Base-by-base conservation (phyloP, 2,329 filamentous ascomycete genomes). In the Pseudopyricularia cyperi region DNA sequence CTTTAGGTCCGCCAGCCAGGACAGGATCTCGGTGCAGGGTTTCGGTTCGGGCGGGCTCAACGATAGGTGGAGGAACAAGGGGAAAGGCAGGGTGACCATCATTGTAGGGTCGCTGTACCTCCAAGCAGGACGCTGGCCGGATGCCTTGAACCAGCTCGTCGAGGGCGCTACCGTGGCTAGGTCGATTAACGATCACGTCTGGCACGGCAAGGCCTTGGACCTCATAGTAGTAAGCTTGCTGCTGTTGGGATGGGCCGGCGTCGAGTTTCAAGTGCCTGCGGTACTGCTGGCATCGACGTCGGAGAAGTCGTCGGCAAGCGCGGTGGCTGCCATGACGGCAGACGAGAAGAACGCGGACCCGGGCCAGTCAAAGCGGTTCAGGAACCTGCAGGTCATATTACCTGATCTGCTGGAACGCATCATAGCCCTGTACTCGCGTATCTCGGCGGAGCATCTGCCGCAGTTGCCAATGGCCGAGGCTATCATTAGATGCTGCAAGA, bases 181-280 rank as follows among this genome's bases (percentile, higher is more conserved):
- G 59, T 82, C 81, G 35, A 78, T 87, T 54, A 90, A 89, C 60
- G 93, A 98, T 66, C 88, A 95, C 66, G 66, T 97, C n/a, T 98
- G 93, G 91, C 89, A 96, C 68, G 93, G 87, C 17, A 97, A 97
- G 67, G 90, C 89, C 1, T 73, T 98, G 19, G 94, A 98, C 63
- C 82, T 90, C 28, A 87, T 95, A 55, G 71, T 93, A 47, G 75
- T 95, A 26, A 89, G 85, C 61, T 75, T 97, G 58, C 63, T 97
- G 39, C 78, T 97, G 60, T 80, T 95, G 55, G 86, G 83, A 30
- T 95, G 89, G 87, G 79, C 84, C 34, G 85, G 83, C 4, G 74
- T 91, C 60, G 86, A 93, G 61, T 97, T 97, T 60, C 77, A 83
- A 60, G 77, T 93, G n/a, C 80, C 80, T 2, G 65, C 70, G 9